Conservation (phyloP, 257 asterid genomes). For the Ocimum tenuiflorum region DNA sequence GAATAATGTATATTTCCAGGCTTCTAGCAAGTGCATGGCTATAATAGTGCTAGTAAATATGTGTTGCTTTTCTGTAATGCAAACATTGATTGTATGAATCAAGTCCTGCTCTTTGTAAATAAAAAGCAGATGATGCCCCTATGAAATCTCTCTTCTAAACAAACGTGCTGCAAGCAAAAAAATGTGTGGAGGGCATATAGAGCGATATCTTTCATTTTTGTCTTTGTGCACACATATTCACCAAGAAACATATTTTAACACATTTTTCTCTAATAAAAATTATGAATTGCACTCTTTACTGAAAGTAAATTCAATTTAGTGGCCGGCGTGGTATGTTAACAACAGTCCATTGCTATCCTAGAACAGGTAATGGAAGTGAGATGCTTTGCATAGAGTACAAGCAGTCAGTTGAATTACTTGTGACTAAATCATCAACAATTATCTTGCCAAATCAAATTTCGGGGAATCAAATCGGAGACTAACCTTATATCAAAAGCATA, state of each 20-base stretch:
- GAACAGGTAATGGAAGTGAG: not conserved
- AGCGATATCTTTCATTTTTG: too few relatives aligned
- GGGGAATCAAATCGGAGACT: constrained; percentile 1
- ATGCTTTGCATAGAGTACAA: not conserved
- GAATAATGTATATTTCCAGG: not conserved
- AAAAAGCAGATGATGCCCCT: too few relatives aligned
- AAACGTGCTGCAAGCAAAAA: too few relatives aligned
- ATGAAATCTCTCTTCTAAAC: too few relatives aligned
- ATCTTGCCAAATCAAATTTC: not conserved
- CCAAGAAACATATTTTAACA: not conserved
- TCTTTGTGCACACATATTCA: too few relatives aligned
- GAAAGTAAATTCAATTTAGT: not conserved
- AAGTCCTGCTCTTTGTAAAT: too few relatives aligned
- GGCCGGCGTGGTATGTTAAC: not conserved
- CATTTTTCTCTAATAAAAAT: not conserved
- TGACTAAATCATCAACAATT: not conserved
- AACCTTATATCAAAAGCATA: constrained; percentile 84
- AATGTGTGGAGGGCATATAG: too few relatives aligned
- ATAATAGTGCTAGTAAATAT: too few relatives aligned
- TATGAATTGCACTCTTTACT: not conserved
- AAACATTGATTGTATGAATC: too few relatives aligned
- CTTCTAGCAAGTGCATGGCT: not conserved
- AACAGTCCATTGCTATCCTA: not conserved
- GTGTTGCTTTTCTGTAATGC: too few relatives aligned
- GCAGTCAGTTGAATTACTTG: not conserved